phyloP scores from a whole-genome alignment of 2,329 filamentous ascomycete genomes.

The Rhynchosporium graminicola region DNA sequence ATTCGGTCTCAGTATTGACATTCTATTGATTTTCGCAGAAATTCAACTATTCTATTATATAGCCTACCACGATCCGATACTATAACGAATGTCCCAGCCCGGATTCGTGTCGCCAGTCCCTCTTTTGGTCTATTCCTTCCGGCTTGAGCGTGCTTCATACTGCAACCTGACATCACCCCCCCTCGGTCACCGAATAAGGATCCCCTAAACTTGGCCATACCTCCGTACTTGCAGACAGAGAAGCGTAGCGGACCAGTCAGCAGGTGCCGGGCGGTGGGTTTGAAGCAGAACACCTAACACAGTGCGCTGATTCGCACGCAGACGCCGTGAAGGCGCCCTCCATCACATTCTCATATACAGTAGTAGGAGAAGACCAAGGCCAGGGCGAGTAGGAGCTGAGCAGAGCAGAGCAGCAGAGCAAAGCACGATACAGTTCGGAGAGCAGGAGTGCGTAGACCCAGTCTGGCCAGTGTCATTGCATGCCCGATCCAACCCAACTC shows the following conservation, averaged over 20 bases:
- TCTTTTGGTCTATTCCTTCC: constrained; percentile 18
- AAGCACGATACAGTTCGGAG: too few relatives aligned
- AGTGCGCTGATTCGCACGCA: constrained; percentile 25
- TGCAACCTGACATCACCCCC: constrained; percentile 31
- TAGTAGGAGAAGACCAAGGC: constrained; percentile 5
- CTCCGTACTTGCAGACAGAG: constrained; percentile 13
- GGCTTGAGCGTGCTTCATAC: constrained; percentile 1
- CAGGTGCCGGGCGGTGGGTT: constrained; percentile 20
- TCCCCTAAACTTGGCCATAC: constrained; percentile 23
- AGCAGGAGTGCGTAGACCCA: too few relatives aligned
- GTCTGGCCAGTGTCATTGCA: too few relatives aligned
- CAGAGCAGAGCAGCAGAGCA: neutral
- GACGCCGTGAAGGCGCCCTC: neutral
- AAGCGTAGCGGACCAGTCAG: constrained; percentile 18
- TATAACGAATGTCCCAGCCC: constrained; percentile 7
- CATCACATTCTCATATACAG: constrained; percentile 16
- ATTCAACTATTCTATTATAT: neutral
- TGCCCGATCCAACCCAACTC: neutral
- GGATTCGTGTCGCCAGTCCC: constrained; percentile 14
- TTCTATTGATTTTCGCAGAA: neutral
- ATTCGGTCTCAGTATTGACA: neutral
- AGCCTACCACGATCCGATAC: constrained; percentile 6
- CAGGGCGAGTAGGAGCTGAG: constrained; percentile 2
- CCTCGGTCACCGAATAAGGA: constrained; percentile 15
- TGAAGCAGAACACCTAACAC: constrained; percentile 23